Conservation (phyloP, 2,329 filamentous ascomycete species). For the Periglandula ipomoeae region DNA sequence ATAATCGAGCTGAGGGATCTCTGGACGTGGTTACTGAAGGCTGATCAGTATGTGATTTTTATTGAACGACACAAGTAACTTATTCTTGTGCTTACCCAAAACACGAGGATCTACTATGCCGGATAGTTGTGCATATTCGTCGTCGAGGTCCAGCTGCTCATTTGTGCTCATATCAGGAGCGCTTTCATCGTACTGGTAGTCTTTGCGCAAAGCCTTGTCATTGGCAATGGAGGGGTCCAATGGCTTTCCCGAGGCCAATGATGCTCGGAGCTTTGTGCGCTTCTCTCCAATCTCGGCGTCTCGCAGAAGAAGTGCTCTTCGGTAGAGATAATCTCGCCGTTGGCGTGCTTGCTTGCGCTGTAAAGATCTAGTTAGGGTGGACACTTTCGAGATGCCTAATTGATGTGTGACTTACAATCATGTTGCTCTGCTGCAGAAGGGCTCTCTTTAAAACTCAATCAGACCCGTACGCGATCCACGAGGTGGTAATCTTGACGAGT, state of each 20-base stretch:
- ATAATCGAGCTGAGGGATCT: constrained; percentile 73
- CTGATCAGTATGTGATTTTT: neutral
- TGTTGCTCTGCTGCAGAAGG: neutral
- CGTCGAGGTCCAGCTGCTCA: constrained; percentile 67
- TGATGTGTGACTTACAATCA: constrained; percentile 8
- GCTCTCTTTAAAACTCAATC: neutral
- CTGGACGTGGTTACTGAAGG: constrained; percentile 78
- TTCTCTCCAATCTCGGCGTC: constrained; percentile 93
- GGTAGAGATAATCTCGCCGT: constrained; percentile 61
- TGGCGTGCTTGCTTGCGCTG: constrained; percentile 32
- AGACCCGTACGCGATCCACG: too few species aligned
- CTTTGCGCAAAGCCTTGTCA: constrained; percentile 72
- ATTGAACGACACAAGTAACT: neutral
- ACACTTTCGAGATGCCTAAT: neutral
- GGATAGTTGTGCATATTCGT: constrained; percentile 86
- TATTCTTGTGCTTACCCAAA: constrained; percentile 58
- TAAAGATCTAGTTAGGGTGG: neutral
- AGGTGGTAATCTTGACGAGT: neutral
- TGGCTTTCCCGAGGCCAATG: constrained; percentile 81
- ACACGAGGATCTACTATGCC: constrained; percentile 84
- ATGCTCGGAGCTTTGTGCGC: constrained; percentile 74
- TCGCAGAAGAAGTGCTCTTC: constrained; percentile 74
- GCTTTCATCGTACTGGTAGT: constrained; percentile 92
- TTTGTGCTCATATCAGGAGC: constrained; percentile 55
- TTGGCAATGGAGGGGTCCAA: constrained; percentile 75